These are phyloP conservation scores for Firmiana major DNA, from an alignment of 345 rosid species.

Conservation along the genomic window DNA sequence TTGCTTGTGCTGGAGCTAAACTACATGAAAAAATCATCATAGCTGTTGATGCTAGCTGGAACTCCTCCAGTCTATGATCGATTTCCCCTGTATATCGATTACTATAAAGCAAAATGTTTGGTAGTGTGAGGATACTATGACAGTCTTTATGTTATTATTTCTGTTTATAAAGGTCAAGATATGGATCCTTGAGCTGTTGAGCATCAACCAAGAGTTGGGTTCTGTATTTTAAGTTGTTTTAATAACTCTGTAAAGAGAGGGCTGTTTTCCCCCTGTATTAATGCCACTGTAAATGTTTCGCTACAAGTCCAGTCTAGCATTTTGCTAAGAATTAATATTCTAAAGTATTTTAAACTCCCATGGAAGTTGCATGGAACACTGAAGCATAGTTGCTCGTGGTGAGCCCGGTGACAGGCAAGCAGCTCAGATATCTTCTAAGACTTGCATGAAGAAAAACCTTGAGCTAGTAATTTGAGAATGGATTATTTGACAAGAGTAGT, in stretches of 20 bases:
- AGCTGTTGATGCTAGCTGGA: constrained; percentile 60
- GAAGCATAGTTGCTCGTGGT: too few relatives aligned
- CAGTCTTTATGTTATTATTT: background rate
- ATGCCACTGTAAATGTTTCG: background rate
- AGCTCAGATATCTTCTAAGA: background rate
- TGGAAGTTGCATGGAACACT: background rate
- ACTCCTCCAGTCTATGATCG: constrained; percentile 41
- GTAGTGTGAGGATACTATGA: background rate
- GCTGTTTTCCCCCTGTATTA: background rate
- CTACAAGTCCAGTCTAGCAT: background rate
- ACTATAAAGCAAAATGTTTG: background rate
- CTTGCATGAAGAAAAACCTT: background rate
- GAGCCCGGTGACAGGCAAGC: background rate
- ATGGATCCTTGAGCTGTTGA: background rate
- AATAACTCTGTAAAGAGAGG: too few relatives aligned
- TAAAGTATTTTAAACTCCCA: background rate
- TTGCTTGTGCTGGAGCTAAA: constrained; percentile 39
- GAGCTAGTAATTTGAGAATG: background rate
- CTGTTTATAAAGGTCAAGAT: background rate
- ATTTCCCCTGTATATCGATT: background rate
- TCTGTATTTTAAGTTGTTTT: background rate
- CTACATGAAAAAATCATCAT: constrained; percentile 40
- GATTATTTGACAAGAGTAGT: background rate
- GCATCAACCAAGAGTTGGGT: background rate
- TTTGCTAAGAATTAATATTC: background rate